Evolutionary conservation across 2,329 filamentous ascomycete genomes (phyloP).

Genomic region (Phaeosphaeria sp.): DNA sequence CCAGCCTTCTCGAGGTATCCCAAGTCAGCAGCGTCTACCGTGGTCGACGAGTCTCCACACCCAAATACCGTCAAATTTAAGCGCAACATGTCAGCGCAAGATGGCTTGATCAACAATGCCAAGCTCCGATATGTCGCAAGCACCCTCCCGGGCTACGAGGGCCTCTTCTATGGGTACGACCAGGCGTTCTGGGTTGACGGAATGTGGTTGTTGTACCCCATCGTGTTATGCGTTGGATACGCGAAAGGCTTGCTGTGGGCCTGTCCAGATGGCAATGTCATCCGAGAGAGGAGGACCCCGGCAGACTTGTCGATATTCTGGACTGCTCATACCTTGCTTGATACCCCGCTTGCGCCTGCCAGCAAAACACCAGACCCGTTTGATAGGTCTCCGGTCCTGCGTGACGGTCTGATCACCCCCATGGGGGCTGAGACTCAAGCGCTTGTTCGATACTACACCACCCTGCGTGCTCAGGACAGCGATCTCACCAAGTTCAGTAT

Average conservation of each 20-base stretch:
- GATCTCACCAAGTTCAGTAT: neutral
- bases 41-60: neutral
- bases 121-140: neutral
- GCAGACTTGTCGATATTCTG: neutral
- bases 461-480: neutral
- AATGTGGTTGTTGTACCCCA: neutral
- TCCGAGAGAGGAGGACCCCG: neutral
- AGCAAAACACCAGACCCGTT: neutral
- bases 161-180: neutral
- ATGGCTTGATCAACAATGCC: neutral
- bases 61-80: neutral
- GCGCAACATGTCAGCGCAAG: neutral
- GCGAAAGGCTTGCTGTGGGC: neutral
- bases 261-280: neutral
- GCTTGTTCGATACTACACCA: neutral
- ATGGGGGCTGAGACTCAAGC: neutral
- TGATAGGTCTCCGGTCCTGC: neutral
- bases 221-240: neutral
- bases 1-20: neutral
- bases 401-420: neutral
- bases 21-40: neutral
- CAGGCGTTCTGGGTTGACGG: neutral
- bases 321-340: neutral
- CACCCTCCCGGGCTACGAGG: neutral
- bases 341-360: neutral